Evolutionary conservation across 2,329 filamentous ascomycete species (phyloP), one percentile per base, ranked within the genome.

Genomic region (Emergomyces orientalis): DNA sequence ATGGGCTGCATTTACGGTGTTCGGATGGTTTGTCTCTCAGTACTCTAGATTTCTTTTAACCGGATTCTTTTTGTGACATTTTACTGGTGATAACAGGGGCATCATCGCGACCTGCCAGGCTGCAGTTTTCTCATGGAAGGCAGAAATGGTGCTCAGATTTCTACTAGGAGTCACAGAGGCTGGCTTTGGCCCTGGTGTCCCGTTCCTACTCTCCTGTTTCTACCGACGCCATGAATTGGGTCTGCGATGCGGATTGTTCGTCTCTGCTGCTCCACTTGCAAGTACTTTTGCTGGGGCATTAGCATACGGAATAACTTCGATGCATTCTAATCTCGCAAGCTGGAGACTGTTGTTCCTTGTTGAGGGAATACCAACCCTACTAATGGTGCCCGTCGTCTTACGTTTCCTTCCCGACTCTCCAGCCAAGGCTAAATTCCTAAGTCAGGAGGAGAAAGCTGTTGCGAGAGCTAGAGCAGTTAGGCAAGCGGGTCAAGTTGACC

Each of bases 201-300:
- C 80, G 0, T 82, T 80, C 54, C 69, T 83, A 17, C 71, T 84
- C 0, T 81, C 79, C 0, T 84, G 84, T 71, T 85, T 86, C 74
- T 87, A 86, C 68, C 78, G 82, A 8, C 76, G 84, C 17, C 76
- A 82, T 43, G 82, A 83, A 66, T 73, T 86, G 14, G 84, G 84
- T 39, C 75, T 85, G 37, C 76, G 84, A 2, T 80, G 80, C 60
- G 84, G 83, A 1, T 70, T 86, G 27, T 86, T 85, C 65, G 67
- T 81, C 14, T 77, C 78, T 25, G 77, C 78, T 0, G 85, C 86
- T 0, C 86, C 87, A 1, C 81, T 96, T 3, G 90, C 91, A 1
- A 94, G 90, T 51, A 87, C 86, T 1, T 92, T 95, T 71, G 89
- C 90, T 0, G 86, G 86, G 1, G 86, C 84, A 2, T 76, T 88